Evolutionary conservation across 345 rosid species (phyloP).

Genomic region (Streptanthus diversifolius): DNA sequence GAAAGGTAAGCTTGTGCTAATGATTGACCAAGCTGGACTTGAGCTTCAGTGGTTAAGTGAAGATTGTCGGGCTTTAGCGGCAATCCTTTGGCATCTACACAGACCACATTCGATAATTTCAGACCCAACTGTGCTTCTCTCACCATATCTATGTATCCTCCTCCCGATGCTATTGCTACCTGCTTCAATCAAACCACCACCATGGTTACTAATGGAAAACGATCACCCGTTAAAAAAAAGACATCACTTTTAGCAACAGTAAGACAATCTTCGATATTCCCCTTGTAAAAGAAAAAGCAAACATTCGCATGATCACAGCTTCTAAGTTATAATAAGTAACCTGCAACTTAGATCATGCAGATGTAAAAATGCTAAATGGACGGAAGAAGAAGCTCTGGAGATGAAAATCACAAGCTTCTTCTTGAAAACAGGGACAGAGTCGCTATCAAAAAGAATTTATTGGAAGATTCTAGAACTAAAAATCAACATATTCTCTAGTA

Average conservation of each 20-base stretch:
- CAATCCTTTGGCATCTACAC: constrained; percentile 82
- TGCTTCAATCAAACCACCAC: constrained; percentile 28
- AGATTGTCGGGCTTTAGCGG: constrained; percentile 61
- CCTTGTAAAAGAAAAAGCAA: neutral
- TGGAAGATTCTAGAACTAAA: neutral
- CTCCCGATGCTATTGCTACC: constrained; percentile 87
- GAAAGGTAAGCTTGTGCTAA: constrained; percentile 64
- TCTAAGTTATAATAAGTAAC: too few relatives aligned
- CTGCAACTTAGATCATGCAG: too few relatives aligned
- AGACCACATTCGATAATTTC: constrained; percentile 50
- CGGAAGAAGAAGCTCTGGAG: neutral
- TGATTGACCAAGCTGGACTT: constrained; percentile 66
- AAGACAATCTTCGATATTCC: too few relatives aligned
- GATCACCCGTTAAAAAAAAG: neutral
- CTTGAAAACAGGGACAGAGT: too few relatives aligned
- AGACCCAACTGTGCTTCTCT: constrained; percentile 69
- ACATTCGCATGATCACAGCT: too few relatives aligned
- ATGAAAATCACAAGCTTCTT: neutral
- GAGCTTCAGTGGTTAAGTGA: constrained; percentile 69
- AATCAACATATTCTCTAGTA: neutral
- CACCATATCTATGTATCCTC: constrained; percentile 53
- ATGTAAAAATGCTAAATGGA: neutral
- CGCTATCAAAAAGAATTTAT: too few relatives aligned
- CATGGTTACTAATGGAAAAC: neutral
- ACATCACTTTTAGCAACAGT: neutral